Evolutionary conservation across 225 moss, liverwort and hornwort genomes (phyloP).

Genomic region (Straminergon stramineum): DNA sequence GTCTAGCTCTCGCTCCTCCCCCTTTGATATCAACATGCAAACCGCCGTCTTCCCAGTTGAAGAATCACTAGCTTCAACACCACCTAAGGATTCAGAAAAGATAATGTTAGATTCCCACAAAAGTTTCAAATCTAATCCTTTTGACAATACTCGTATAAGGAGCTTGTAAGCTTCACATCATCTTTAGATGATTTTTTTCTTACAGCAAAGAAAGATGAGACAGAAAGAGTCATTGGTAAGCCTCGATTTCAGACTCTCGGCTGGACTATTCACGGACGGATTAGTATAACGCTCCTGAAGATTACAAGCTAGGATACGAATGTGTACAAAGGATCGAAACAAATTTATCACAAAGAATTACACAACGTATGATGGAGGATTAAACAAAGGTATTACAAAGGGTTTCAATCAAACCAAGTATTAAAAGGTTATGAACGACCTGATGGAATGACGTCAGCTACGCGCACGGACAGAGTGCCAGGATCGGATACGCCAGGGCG

Average conservation of each 20-base stretch:
- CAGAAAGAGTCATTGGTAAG: not conserved
- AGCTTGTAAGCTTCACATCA: not conserved
- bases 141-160: not conserved
- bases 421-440: not conserved
- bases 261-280: not conserved
- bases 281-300: not conserved
- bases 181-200: not conserved
- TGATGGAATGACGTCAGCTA: conserved; percentile 21
- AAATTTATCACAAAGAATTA: not conserved
- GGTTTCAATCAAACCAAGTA: not conserved
- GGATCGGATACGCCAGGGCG: conserved; percentile 3
- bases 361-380: not conserved
- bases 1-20: conserved; percentile 15
- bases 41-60: conserved; percentile 30
- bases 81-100: conserved; percentile 13
- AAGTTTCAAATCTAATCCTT: not conserved
- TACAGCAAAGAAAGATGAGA: not conserved
- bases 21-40: conserved; percentile 21
- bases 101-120: conserved; percentile 2
- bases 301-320: not conserved
- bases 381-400: not conserved
- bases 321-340: not conserved
- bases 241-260: not conserved
- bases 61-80: conserved; percentile 31
- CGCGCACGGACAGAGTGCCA: conserved; percentile 13